Percentiles rank a stretch among this genome's conserved stretches.
phyloP scores from a whole-genome alignment of 257 asterid species.

The Primulina huaijiensis region DNA sequence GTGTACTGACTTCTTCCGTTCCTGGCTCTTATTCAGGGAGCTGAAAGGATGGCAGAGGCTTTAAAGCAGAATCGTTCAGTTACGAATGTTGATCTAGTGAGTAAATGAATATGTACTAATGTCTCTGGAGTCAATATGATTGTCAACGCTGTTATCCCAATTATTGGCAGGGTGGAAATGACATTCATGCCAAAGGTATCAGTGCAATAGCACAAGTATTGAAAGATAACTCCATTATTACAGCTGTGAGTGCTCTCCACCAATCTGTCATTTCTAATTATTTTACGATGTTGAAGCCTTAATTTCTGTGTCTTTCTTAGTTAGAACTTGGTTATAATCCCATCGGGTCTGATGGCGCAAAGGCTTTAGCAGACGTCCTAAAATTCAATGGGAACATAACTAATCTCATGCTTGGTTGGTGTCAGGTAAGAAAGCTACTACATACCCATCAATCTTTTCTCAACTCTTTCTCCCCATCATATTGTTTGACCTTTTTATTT shows the following conservation, averaged over 20 bases:
- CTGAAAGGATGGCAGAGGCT: slow-evolving; percentile 84
- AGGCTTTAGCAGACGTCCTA: slow-evolving; percentile 36
- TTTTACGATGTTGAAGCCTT: not conserved
- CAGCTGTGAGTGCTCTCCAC: slow-evolving; percentile 55
- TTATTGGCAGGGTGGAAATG: slow-evolving; percentile 83
- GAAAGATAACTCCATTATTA: slow-evolving; percentile 75
- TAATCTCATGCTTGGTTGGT: slow-evolving; percentile 94
- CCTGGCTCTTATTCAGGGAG: slow-evolving; percentile 55
- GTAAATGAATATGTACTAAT: slow-evolving; percentile 26
- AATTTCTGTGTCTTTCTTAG: slow-evolving; percentile 34
- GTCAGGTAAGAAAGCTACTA: slow-evolving; percentile 58
- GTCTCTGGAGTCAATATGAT: slow-evolving; percentile 11
- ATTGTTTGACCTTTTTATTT: slow-evolving; percentile 24
- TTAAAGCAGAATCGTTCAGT: slow-evolving; percentile 77
- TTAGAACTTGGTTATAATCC: slow-evolving; percentile 97
- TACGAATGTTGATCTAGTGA: slow-evolving; percentile 76
- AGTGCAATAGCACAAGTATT: slow-evolving; percentile 62
- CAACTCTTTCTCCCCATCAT: slow-evolving; percentile 3
- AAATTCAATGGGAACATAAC: slow-evolving; percentile 81
- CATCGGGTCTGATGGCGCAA: slow-evolving; percentile 40
- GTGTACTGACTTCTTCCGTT: slow-evolving; percentile 22
- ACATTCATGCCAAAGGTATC: slow-evolving; percentile 81
- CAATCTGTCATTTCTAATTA: not conserved
- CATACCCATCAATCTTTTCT: not conserved
- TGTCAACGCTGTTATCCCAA: not conserved